phyloP scores from a whole-genome alignment of 1,284 basidiomycete genomes.

The Papiliotrema flavescens region DNA sequence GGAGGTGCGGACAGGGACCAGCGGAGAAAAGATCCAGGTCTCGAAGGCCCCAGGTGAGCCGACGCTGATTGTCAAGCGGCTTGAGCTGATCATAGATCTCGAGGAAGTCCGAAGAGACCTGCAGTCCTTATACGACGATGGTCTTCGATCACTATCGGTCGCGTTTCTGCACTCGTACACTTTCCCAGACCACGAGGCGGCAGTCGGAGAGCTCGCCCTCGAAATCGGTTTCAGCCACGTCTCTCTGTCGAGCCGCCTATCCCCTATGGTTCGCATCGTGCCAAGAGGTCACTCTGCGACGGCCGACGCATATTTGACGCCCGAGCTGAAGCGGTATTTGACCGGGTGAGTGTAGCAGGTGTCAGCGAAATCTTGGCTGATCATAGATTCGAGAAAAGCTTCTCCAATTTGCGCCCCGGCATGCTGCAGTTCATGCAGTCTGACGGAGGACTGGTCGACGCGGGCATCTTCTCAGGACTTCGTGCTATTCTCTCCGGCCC shows the following conservation, averaged over 20 bases:
- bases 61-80: too few relatives aligned
- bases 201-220: conserved; percentile 69
- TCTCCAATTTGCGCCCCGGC: not conserved
- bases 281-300: conserved; percentile 87
- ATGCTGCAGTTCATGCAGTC: conserved; percentile 69
- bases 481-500: conserved; percentile 66
- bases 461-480: conserved; percentile 73
- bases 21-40: conserved; percentile 3
- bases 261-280: conserved; percentile 90
- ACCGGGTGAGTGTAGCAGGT: conserved; percentile 55
- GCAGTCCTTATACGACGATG: conserved; percentile 17
- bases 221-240: conserved; percentile 80
- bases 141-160: conserved; percentile 23
- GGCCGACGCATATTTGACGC: conserved; percentile 94
- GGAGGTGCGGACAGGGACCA: conserved; percentile 4
- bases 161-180: conserved; percentile 39
- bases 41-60: not conserved
- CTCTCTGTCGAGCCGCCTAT: conserved; percentile 79
- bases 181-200: conserved; percentile 58
- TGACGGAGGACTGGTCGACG: conserved; percentile 80
- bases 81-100: too few relatives aligned
- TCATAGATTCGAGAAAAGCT: not conserved
- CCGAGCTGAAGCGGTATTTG: conserved; percentile 79
- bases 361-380: not conserved
- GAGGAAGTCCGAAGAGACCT: conserved; percentile 13